Evolutionary conservation across 768 basidiomycete species (phyloP).

Genomic region (Russula griseocarnosa): DNA sequence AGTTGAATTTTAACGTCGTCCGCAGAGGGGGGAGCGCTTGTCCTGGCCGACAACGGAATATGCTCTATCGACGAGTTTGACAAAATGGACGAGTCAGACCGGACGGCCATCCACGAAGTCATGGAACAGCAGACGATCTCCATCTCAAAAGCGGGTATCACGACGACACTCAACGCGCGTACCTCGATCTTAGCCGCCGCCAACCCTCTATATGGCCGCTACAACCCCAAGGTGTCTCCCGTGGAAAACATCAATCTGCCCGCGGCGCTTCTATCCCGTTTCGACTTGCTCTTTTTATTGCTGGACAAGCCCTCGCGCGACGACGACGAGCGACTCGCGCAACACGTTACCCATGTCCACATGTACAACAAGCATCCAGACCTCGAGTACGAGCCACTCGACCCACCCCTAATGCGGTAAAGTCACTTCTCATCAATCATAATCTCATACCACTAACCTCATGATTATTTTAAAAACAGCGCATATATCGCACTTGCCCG

Average conservation of each 20-base stretch:
- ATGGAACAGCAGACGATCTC: slow-evolving; percentile 99
- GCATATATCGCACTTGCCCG: slow-evolving; percentile 95
- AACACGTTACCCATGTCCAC: slow-evolving; percentile 97
- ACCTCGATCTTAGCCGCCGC: slow-evolving; percentile 98
- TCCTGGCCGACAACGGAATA: slow-evolving; percentile 97
- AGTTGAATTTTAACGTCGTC: slow-evolving; percentile 6
- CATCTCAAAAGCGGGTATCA: slow-evolving; percentile 98
- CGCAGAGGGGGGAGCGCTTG: slow-evolving; percentile 97
- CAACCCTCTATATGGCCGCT: slow-evolving; percentile 95
- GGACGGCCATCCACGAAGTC: slow-evolving; percentile 98
- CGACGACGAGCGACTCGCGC: slow-evolving; percentile 92
- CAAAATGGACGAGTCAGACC: slow-evolving; percentile 98
- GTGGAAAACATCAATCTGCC: slow-evolving; percentile 99
- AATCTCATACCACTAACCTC: not conserved
- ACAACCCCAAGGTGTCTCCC: slow-evolving; percentile 96
- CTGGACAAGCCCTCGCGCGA: slow-evolving; percentile 94
- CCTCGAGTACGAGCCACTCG: slow-evolving; percentile 77
- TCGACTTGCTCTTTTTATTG: slow-evolving; percentile 94
- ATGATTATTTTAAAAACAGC: slow-evolving; percentile 37
- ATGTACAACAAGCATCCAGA: slow-evolving; percentile 92
- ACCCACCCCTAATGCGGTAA: slow-evolving; percentile 85
- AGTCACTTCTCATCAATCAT: slow-evolving; percentile 27
- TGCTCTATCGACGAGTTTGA: slow-evolving; percentile 99
- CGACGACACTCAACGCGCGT: slow-evolving; percentile 95
- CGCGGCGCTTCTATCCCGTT: slow-evolving; percentile 91